These are phyloP conservation scores for Dioscorea alata DNA, from an alignment of 106 monocot species.

Conservation along the genomic window DNA sequence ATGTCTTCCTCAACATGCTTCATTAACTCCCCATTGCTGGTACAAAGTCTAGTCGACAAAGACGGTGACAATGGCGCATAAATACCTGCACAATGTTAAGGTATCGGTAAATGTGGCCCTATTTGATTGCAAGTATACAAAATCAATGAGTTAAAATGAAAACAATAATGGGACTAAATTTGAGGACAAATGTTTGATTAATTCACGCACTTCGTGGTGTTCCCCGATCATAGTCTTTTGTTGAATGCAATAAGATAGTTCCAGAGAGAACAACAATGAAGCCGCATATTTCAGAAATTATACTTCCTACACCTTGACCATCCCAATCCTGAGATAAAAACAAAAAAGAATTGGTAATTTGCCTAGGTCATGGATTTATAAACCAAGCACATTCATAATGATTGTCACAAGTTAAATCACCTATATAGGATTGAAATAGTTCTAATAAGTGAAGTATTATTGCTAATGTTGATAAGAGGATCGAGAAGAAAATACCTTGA, in stretches of 20 bases:
- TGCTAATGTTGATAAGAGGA: too few relatives aligned
- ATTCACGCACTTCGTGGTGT: slow-evolving; percentile 38
- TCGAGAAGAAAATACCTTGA: slow-evolving; percentile 25
- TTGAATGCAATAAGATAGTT: slow-evolving; percentile 67
- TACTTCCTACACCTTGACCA: slow-evolving; percentile 63
- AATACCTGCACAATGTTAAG: slow-evolving; percentile 28
- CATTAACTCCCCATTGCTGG: slow-evolving; percentile 43
- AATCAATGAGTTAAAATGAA: not conserved
- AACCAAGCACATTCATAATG: too few relatives aligned
- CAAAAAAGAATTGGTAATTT: too few relatives aligned
- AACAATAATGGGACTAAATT: not conserved
- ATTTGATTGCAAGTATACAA: not conserved
- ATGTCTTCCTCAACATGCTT: slow-evolving; percentile 58
- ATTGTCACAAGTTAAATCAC: too few relatives aligned
- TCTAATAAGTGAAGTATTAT: too few relatives aligned
- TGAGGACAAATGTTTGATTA: not conserved
- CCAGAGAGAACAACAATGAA: slow-evolving; percentile 89
- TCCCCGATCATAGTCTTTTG: slow-evolving; percentile 68
- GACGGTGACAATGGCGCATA: slow-evolving; percentile 68
- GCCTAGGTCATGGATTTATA: too few relatives aligned
- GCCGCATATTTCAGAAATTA: slow-evolving; percentile 89
- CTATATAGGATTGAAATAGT: too few relatives aligned
- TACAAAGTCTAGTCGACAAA: slow-evolving; percentile 45
- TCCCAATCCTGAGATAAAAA: slow-evolving; percentile 73
- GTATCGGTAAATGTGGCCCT: not conserved